Percentiles rank a stretch among this genome's conserved stretches.
phyloP scores from a whole-genome alignment of 1,284 basidiomycete genomes.

The Pseudozyma sp. region DNA sequence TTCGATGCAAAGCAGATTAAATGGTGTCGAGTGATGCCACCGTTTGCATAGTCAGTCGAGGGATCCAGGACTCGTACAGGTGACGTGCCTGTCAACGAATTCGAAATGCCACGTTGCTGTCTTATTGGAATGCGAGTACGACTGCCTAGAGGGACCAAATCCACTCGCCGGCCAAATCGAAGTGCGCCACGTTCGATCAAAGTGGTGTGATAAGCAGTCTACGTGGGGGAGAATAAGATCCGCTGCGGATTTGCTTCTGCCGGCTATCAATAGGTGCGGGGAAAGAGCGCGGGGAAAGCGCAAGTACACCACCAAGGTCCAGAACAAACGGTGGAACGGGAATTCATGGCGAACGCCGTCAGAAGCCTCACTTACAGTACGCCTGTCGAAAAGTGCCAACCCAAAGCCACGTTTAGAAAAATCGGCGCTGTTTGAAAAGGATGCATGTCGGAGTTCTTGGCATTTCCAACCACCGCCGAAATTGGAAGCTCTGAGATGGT shows the following conservation, averaged over 20 bases:
- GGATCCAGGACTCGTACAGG: no score
- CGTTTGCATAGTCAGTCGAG: no score
- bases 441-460: conserved; percentile 30
- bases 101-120: no score
- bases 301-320: neutral
- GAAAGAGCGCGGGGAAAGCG: conserved; percentile 4
- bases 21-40: no score
- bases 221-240: conserved; percentile 12
- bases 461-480: neutral
- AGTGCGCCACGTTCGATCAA: neutral
- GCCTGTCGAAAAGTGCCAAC: conserved; percentile 36
- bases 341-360: conserved; percentile 8
- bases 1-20: no score
- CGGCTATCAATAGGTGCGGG: conserved; percentile 4
- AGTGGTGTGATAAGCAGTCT: conserved; percentile 9
- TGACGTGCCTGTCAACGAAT: no score
- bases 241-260: neutral
- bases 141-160: no score
- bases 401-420: conserved; percentile 1
- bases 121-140: no score
- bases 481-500: neutral
- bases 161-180: neutral
- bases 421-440: conserved; percentile 18
- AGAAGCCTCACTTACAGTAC: neutral
- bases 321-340: neutral